These are phyloP conservation scores for Chrysosporium queenslandicum DNA, from an alignment of 2,329 filamentous ascomycete genomes.

Conservation along the genomic window DNA sequence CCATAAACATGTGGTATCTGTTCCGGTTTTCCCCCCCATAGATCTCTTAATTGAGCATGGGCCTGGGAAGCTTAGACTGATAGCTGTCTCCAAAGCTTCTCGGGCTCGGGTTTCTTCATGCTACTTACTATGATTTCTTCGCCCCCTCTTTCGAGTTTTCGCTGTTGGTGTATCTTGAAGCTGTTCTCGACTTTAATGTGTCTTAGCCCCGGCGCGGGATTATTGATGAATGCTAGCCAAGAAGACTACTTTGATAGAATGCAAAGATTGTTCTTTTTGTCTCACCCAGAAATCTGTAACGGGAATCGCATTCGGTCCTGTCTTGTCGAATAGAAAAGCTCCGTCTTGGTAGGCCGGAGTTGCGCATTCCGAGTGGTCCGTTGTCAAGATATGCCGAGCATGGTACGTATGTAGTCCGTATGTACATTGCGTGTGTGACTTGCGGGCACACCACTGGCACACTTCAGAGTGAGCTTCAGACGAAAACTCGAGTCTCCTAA, in stretches of 20 bases:
- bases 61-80: neutral
- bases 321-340: neutral
- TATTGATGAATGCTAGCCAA: neutral
- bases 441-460: too few species aligned
- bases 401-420: too few species aligned
- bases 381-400: neutral
- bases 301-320: neutral
- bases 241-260: conserved; percentile 8
- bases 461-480: too few species aligned
- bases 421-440: too few species aligned
- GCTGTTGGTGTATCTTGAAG: neutral
- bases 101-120: neutral
- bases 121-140: neutral
- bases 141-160: neutral
- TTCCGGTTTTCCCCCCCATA: conserved; percentile 4
- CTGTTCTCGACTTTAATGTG: neutral
- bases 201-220: conserved; percentile 11
- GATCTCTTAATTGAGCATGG: conserved; percentile 1
- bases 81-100: neutral
- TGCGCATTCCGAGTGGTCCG: neutral
- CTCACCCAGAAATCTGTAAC: neutral
- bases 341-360: neutral
- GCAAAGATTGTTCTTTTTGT: conserved; percentile 1
- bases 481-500: too few species aligned
- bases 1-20: neutral